Evolutionary conservation across 352 stramenopile species (phyloP), one percentile per base, ranked within the genome.

Genomic region (Pythium coloratum): DNA sequence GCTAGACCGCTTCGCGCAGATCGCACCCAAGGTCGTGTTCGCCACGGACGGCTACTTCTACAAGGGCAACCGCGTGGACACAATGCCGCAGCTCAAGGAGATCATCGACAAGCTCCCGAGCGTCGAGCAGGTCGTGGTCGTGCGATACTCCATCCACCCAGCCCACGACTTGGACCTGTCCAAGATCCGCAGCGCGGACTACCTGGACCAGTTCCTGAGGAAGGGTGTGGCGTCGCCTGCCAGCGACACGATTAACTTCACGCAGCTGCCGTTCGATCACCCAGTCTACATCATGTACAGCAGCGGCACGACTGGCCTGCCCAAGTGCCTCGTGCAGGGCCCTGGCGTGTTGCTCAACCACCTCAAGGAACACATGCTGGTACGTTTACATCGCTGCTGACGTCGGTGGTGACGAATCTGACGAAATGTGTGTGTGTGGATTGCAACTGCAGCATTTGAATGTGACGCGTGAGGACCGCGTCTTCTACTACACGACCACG

Each of bases 251-350:
- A 90, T 94, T 58, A 56, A 77, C 24, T 95, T 92, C 61, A 80
- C 74, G 38, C 83, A 91, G 59, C 62, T 94, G 20, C 82, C 85
- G 33, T 96, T 96, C 62, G 84, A 94, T 69, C 88, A 96, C 69
- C 88, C 88, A 3, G 83, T 94, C 51, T 94, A 93, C 69, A 77
- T 95, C 66, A 95, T 96, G 86, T 96, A 94, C 73, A 92, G 81
- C 67, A 91, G 80, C 54, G 88, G 88, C 61, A 96, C 88, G 16
- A 96, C 88, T 8, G 88, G 88, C 2, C 70, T 96, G 46, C 88
- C 88, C 57, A 96, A 96, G 72, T 96, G 88, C 61, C 86, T 96
- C 34, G 82, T 94, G 24, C 88, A 96, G 64, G 84, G 88, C 10
- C 80, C 82, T 16, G 85, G 85, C 30, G 84, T 92, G 18, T 67